A percentile compares a stretch with the other conserved stretches of the same genome.
phyloP scores from a whole-genome alignment of 176 grass and related monocot species.

The Dactylis glomerata region DNA sequence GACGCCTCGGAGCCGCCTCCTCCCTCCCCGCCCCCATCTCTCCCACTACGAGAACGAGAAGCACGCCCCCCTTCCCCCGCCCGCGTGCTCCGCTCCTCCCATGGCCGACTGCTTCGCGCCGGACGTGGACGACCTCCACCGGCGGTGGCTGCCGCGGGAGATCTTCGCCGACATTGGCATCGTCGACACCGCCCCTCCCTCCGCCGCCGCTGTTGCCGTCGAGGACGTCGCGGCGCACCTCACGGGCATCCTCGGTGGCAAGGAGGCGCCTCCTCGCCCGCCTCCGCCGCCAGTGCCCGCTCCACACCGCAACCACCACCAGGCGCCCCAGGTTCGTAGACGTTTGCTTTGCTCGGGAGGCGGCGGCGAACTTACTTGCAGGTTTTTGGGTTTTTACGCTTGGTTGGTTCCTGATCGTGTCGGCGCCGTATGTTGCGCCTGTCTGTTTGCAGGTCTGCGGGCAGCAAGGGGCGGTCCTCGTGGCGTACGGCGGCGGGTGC shows the following conservation, averaged over 20 bases:
- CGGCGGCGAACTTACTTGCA: background rate
- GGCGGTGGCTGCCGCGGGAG: slow-evolving; percentile 57
- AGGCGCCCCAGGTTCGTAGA: slow-evolving; percentile 8
- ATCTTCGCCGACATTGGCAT: slow-evolving; percentile 61
- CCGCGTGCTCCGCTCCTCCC: background rate
- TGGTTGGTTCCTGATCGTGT: background rate
- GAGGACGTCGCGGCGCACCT: slow-evolving; percentile 46
- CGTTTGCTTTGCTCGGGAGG: background rate
- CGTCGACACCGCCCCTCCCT: background rate
- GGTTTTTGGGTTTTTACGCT: background rate
- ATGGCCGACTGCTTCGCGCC: slow-evolving; percentile 34
- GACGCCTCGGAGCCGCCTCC: background rate
- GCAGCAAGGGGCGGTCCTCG: background rate
- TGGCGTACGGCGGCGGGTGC: background rate
- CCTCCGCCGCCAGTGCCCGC: background rate
- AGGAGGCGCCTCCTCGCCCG: background rate
- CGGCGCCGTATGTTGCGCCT: background rate
- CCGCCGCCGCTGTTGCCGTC: background rate
- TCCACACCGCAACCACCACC: background rate
- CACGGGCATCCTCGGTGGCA: slow-evolving; percentile 17
- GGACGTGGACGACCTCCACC: slow-evolving; percentile 52
- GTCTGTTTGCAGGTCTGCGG: slow-evolving; percentile 24
- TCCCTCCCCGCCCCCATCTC: background rate
- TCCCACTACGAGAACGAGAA: background rate
- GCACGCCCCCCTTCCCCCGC: background rate